Evolutionary conservation across 495 filamentous ascomycete species (phyloP), one percentile per base, ranked within the genome.

Genomic region (Oidiodendron maius): DNA sequence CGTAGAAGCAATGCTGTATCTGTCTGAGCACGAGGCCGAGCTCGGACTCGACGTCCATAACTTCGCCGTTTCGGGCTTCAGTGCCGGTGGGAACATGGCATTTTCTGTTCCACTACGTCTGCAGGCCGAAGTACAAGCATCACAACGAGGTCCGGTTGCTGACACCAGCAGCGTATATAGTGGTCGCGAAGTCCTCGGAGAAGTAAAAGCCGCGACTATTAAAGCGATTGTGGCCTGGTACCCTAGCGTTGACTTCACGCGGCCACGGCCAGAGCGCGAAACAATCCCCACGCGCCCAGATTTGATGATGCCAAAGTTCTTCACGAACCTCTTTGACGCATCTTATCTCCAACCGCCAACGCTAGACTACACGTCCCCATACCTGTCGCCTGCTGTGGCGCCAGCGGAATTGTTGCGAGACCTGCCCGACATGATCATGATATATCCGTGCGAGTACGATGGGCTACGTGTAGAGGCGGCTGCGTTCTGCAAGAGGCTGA

Each of bases 401-500:
- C 64, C 72, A 0, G 70, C 76, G 32, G 62, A 70, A 22, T 63
- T 75, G 30, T 61, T 87, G 11, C 35, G 40, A 20, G 65, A 65
- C 4, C 70, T 63, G 10, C 84, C 85, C 0, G 64, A 75, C 5
- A 74, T 85, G 35, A 75, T 89, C 15, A 74, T 78, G 18, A 54
- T 96, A 36, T 87, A 82, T 53, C 81, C 86, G 10, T 95, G 89
- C 64, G 91, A 96, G 64, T 94, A 83, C 80, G 91, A 96, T 59
- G 93, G 94, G 86, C 65, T 96, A 18, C 68, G 89, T 30, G 75
- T 75, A 2, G 91, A 96, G 62, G 89, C 82, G 2, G 74, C 86
- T 56, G 61, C 67, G 13, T 82, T 95, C 43, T 74, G 82, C 5
- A 69, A 75, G 22, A 71, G 88, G 3, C 59, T 96, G 40, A 51